These are phyloP conservation scores for Parasitella parasitica DNA, from an alignment of 371 early-diverging fungal genomes.

Conservation along the genomic window DNA sequence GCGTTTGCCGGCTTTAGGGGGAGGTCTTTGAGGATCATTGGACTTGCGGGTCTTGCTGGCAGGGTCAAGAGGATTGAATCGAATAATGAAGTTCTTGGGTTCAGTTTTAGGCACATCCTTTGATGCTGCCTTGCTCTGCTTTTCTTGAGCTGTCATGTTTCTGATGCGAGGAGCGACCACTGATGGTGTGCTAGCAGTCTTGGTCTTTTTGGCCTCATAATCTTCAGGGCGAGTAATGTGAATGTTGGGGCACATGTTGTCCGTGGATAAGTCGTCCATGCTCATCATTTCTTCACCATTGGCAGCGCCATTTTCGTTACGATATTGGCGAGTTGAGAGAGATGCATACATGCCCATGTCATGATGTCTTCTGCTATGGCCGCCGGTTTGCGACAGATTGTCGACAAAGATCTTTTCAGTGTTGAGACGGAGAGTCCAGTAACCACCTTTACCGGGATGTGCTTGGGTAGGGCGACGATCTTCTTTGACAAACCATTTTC, in stretches of 20 bases:
- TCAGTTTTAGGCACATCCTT: conserved; percentile 13
- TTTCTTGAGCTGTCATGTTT: conserved; percentile 18
- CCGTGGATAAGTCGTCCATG: not conserved
- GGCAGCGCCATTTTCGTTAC: not conserved
- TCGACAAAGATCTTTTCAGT: conserved; percentile 49
- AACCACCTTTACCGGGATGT: conserved; percentile 94
- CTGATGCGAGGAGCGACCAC: conserved; percentile 17
- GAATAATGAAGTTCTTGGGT: conserved; percentile 19
- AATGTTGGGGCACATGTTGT: conserved; percentile 14
- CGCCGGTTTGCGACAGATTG: conserved; percentile 45
- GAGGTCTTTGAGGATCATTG: conserved; percentile 5
- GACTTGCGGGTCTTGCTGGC: not conserved
- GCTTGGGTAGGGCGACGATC: conserved; percentile 85
- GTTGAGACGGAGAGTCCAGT: conserved; percentile 81
- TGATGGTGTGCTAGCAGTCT: not conserved
- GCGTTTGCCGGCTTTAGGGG: conserved; percentile 10
- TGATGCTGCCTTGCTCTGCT: not conserved
- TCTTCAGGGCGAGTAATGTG: conserved; percentile 32
- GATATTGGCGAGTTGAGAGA: conserved; percentile 19
- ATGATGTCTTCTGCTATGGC: conserved; percentile 47
- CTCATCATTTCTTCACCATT: not conserved
- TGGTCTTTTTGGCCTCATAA: conserved; percentile 23
- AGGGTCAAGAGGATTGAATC: conserved; percentile 8
- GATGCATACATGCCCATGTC: conserved; percentile 43
- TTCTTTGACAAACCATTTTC: conserved; percentile 85